These are phyloP conservation scores for Penicillium glabrum DNA, from an alignment of 2,329 filamentous ascomycete genomes.

Conservation along the genomic window DNA sequence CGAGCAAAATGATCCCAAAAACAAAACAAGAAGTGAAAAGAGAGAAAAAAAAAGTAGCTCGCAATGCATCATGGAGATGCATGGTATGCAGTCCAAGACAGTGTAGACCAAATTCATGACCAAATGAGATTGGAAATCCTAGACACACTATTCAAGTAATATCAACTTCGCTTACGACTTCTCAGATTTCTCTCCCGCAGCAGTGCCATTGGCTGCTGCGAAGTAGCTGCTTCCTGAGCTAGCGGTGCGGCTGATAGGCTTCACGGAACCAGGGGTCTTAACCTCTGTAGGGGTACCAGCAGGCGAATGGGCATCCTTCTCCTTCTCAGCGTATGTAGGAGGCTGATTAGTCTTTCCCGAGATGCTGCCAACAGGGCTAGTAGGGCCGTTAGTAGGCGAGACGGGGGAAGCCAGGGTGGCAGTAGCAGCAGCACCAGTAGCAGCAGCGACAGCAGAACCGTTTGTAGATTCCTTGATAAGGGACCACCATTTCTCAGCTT, in stretches of 20 bases:
- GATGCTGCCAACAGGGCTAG: too few species aligned
- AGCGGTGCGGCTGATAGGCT: conserved; percentile 21
- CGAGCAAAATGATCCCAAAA: not conserved
- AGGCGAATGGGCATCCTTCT: conserved; percentile 7
- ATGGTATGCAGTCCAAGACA: not conserved
- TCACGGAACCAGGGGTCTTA: not conserved
- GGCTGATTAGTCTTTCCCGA: conserved; percentile 13
- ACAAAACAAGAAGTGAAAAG: not conserved
- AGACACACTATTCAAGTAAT: not conserved
- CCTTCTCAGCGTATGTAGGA: conserved; percentile 22
- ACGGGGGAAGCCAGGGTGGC: conserved; percentile 4
- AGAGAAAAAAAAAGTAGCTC: not conserved
- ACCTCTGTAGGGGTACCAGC: not conserved
- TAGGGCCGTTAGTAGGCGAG: conserved; percentile 3
- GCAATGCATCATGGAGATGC: not conserved
- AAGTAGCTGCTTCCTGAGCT: conserved; percentile 28
- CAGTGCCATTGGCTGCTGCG: conserved; percentile 27
- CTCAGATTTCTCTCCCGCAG: conserved; percentile 9
- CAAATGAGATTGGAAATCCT: not conserved
- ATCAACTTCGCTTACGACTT: not conserved
- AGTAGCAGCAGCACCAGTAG: conserved; percentile 4
- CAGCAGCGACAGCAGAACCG: not conserved
- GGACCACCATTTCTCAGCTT: conserved; percentile 83
- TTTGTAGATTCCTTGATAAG: conserved; percentile 55
- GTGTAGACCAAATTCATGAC: not conserved